Base-by-base conservation (phyloP, 2,329 filamentous ascomycete genomes). In the Colletotrichum filicis region DNA sequence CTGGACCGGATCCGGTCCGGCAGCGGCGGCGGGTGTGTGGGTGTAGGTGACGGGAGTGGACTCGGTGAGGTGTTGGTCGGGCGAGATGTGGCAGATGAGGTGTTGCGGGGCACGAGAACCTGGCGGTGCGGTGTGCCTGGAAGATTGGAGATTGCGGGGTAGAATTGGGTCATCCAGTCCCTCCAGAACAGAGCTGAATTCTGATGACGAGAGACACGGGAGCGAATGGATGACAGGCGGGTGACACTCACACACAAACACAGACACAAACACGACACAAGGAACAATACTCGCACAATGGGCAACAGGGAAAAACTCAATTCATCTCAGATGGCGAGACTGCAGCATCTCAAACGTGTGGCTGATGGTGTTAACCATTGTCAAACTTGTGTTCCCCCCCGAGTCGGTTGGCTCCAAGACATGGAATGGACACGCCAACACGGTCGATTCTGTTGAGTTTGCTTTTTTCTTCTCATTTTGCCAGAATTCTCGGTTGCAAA, bases 261-360 rank as follows among this genome's bases (percentile, higher is more conserved):
- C 19, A 49, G 0, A 22, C 42, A 49, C 42, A 49, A 22, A 49
- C 42, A 19, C 7, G 14, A 42, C 11, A 12, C 32, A 19, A 53
- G 42, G 26, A 52, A 52, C 22, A 64, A 42, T 37, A 55, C 22
- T 30, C 12, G 49, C 49, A 65, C 49, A n/a, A 42, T 42, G 37
- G 37, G 37, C 9, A 42, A 56, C 12, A 14, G 14, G 24, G n/a
- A 8, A 30, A 28, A 37, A 46, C 35, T 26, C 35, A 19, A 46
- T 61, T 61, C 58, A 42, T 46, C 35, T 61, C n/a, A n/a, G 9
- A 16, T 8, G 35, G 12, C 55, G 32, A 56, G 62, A 32, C 49
- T 28, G 62, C 62, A 56, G 62, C 9, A 65, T 65, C 62, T 56
- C 30, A 56, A 28, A 65, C 49, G 28, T 42, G 30, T 53, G 61